These are phyloP conservation scores for Populus hybrid DNA, from an alignment of 441 rosid genomes.

Conservation along the genomic window DNA sequence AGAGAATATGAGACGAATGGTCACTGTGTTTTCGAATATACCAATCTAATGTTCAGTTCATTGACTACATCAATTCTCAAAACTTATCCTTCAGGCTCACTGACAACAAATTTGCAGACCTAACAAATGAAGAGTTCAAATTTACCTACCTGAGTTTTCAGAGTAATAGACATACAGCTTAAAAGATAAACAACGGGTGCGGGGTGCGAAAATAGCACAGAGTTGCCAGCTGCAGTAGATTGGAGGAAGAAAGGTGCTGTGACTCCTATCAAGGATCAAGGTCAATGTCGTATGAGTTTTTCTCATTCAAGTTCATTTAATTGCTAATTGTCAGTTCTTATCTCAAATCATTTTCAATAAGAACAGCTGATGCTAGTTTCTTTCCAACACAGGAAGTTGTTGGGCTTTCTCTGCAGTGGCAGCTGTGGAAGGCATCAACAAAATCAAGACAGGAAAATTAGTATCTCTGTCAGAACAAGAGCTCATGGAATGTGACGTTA, in stretches of 20 bases:
- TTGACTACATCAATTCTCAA: slow-evolving; percentile 62
- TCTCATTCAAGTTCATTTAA: background rate
- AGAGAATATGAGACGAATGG: slow-evolving; percentile 52
- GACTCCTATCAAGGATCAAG: slow-evolving; percentile 70
- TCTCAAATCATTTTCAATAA: background rate
- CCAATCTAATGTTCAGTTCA: slow-evolving; percentile 52
- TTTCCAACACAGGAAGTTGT: slow-evolving; percentile 60
- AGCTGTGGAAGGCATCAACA: slow-evolving; percentile 75
- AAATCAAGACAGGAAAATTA: slow-evolving; percentile 58
- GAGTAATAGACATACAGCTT: background rate
- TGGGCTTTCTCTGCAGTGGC: slow-evolving; percentile 93
- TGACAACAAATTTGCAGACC: slow-evolving; percentile 79
- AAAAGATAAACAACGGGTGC: background rate
- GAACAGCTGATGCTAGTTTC: background rate
- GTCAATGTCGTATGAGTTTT: slow-evolving; percentile 57
- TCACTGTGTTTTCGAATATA: slow-evolving; percentile 61
- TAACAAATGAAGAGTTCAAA: slow-evolving; percentile 73
- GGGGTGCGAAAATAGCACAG: background rate
- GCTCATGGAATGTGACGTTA: slow-evolving; percentile 67
- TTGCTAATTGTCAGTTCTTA: background rate
- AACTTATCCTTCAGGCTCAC: slow-evolving; percentile 58
- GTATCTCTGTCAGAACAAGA: slow-evolving; percentile 73
- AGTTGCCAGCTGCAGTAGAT: slow-evolving; percentile 46
- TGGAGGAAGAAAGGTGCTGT: slow-evolving; percentile 78
- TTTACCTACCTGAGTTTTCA: slow-evolving; percentile 42